Base-by-base conservation (phyloP, 2,329 filamentous ascomycete genomes). In the Alternaria hordeiaustralica region DNA sequence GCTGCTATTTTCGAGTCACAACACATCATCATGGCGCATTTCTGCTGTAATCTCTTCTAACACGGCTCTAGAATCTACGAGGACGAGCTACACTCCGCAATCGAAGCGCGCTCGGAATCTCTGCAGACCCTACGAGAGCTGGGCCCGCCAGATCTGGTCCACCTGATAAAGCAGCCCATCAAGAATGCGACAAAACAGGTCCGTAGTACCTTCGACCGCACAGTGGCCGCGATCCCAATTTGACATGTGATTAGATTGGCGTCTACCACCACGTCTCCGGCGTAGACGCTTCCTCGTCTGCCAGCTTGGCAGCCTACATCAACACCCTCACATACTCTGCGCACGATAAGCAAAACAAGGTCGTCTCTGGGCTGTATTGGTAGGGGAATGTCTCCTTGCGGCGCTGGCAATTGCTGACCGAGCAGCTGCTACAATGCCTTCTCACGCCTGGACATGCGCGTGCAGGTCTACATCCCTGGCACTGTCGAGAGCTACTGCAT, bases 241-340 rank as follows among this genome's bases (percentile, higher is more conserved):
- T 67, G 59, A 67, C 63, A 51, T 60, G 63, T 58, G 36, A 23
- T 36, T 59, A 97, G 92, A 90, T 90, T 65, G 96, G 96, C 63
- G 90, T 97, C 60, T 99, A 99, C 79, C 96, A 99, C 81, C 96
- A 99, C 89, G 94, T 97, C 72, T 97, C 94, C 43, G 96, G 96
- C 65, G 90, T 97, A 77, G 96, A 99, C 82, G 96, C 96, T 53
- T 99, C 96, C 3, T 98, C 96, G 7, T 98, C 96, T 10, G 96
- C 96, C 63, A 98, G 95, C 82, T 84, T 99, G 63, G 96, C 96
- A 44, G 96, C 96, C 72, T 99, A 99, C 82, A 97, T 99, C 83
- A 99, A 98, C 82, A 98, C 95, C 43, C 86, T 99, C 64, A 97
- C 94, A 49, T 96, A 97, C 82, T 91, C 91, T 68, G 92, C 95